These are phyloP conservation scores for Tolypocladium pustulatum DNA, from an alignment of 2,329 filamentous ascomycete genomes.

Conservation along the genomic window DNA sequence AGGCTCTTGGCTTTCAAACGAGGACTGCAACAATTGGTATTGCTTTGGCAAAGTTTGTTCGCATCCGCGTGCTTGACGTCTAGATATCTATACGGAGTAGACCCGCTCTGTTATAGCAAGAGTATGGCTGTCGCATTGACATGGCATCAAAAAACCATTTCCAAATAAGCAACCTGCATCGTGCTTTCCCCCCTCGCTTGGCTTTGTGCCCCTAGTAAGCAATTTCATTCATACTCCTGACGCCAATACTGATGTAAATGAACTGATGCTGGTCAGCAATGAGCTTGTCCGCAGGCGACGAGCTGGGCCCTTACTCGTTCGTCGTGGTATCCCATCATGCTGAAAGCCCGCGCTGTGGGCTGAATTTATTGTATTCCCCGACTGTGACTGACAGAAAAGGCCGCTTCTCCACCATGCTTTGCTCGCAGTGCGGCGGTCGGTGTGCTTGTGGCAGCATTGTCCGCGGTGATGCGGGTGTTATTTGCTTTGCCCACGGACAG, in stretches of 20 bases:
- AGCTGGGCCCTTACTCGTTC: background rate
- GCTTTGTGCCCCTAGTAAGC: background rate
- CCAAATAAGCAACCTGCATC: background rate
- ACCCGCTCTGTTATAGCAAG: background rate
- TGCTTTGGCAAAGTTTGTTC: background rate
- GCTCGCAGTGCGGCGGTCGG: background rate
- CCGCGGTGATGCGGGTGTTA: background rate
- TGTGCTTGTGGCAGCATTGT: background rate
- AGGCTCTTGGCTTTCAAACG: background rate
- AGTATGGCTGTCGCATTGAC: background rate
- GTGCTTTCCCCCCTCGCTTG: background rate
- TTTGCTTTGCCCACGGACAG: background rate
- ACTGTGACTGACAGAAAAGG: background rate
- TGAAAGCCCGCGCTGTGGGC: background rate
- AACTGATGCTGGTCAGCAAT: background rate
- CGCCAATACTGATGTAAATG: background rate
- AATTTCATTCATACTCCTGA: background rate
- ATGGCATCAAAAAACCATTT: background rate
- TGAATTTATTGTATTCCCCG: background rate
- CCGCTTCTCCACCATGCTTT: background rate
- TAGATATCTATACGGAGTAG: background rate
- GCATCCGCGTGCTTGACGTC: background rate
- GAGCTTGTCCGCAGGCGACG: background rate
- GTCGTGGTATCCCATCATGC: background rate
- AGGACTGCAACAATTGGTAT: background rate